A percentile compares a stretch with the other conserved stretches of the same genome.
Conservation (phyloP, 2,329 filamentous ascomycete species). For the Verticillium dahliae region DNA sequence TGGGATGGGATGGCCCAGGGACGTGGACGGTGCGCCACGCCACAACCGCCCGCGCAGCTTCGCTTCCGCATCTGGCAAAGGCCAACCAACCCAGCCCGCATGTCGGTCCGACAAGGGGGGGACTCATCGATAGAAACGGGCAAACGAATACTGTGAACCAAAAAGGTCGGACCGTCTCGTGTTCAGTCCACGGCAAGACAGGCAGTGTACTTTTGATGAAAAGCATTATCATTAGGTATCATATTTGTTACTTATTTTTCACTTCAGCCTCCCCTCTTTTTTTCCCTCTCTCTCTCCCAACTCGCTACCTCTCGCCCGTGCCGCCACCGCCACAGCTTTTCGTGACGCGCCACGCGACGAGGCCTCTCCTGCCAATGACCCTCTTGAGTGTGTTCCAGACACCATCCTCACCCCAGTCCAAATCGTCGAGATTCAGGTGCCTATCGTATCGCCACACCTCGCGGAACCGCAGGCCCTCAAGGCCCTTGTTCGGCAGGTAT, state of each 20-base stretch:
- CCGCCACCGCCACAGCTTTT: slow-evolving; percentile 40
- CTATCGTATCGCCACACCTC: slow-evolving; percentile 62
- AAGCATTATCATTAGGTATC: neutral
- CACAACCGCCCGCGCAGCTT: too few species aligned
- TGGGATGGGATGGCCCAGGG: too few species aligned
- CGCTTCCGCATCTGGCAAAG: too few species aligned
- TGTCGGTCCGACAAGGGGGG: too few species aligned
- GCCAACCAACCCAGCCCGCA: too few species aligned
- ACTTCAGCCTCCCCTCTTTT: neutral
- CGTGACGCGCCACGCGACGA: slow-evolving; percentile 58
- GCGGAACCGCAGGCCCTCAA: slow-evolving; percentile 56
- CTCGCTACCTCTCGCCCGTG: neutral
- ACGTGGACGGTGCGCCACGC: too few species aligned
- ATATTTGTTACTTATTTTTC: neutral
- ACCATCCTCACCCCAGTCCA: slow-evolving; percentile 73
- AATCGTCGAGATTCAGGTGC: slow-evolving; percentile 73
- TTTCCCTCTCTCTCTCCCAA: too few species aligned
- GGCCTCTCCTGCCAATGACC: slow-evolving; percentile 57
- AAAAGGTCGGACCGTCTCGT: too few species aligned
- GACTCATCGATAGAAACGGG: too few species aligned
- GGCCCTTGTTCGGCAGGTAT: slow-evolving; percentile 52
- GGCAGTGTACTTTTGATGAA: neutral
- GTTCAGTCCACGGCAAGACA: too few species aligned
- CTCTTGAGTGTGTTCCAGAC: slow-evolving; percentile 63
- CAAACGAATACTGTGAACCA: too few species aligned